Conservation (phyloP, 2,329 filamentous ascomycete species). For the Microdochium paspali region DNA sequence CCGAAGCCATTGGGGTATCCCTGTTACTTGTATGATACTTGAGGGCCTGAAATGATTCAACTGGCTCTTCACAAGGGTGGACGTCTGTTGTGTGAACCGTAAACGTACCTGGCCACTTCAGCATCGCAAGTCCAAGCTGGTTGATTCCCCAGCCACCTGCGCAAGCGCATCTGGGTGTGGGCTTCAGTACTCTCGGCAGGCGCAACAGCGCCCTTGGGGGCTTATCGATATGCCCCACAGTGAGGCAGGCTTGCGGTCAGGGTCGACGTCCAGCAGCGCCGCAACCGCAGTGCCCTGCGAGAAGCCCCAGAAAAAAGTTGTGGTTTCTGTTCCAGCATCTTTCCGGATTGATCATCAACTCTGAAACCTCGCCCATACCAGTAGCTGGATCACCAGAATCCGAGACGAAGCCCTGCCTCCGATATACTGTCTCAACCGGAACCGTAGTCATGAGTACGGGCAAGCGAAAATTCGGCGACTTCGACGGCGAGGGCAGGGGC, state of each 20-base stretch:
- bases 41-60: too few species aligned
- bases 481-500: slow-evolving; percentile 6
- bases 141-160: too few species aligned
- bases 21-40: too few species aligned
- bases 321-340: background rate
- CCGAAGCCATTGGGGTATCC: too few species aligned
- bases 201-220: background rate
- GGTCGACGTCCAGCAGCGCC: background rate
- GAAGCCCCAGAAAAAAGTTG: background rate
- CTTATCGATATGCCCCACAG: background rate
- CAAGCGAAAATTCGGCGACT: slow-evolving; percentile 20
- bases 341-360: background rate
- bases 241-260: background rate
- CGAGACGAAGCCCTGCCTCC: background rate
- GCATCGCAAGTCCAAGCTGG: too few species aligned
- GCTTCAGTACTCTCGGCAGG: too few species aligned
- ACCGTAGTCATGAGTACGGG: background rate
- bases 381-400: background rate
- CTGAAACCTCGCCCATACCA: too few species aligned
- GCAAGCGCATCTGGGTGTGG: too few species aligned
- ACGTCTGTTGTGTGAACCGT: too few species aligned
- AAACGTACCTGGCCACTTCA: too few species aligned
- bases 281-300: background rate
- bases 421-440: background rate
- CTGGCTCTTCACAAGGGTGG: too few species aligned